Conservation (phyloP, 2,329 filamentous ascomycete species). For the Talaromyces funiculosus region DNA sequence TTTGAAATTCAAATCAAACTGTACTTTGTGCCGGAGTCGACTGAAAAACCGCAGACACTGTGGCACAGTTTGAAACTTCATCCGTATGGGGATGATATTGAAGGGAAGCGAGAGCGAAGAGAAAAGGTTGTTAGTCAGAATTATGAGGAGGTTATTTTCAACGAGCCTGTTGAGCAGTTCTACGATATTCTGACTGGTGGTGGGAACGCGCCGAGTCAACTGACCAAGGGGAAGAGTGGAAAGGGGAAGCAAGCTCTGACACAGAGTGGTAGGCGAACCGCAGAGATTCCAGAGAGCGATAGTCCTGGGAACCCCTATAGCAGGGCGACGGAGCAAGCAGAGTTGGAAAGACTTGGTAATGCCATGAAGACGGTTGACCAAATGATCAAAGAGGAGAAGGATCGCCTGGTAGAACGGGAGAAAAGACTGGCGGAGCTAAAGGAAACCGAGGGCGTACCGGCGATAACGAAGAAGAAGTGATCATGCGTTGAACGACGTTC, state of each 20-base stretch:
- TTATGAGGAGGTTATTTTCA: constrained; percentile 94
- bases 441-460: constrained; percentile 39
- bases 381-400: constrained; percentile 61
- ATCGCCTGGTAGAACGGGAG: constrained; percentile 56
- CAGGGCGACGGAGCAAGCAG: constrained; percentile 63
- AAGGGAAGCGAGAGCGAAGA: constrained; percentile 62
- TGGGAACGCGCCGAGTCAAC: constrained; percentile 43
- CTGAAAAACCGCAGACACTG: constrained; percentile 91
- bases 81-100: constrained; percentile 73
- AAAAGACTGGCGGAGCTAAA: constrained; percentile 50
- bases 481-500: neutral
- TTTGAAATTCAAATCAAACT: constrained; percentile 95
- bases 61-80: constrained; percentile 90
- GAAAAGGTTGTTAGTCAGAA: constrained; percentile 69
- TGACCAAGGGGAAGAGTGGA: constrained; percentile 51
- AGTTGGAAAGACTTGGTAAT: constrained; percentile 58
- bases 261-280: constrained; percentile 55
- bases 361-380: constrained; percentile 56
- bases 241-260: constrained; percentile 46
- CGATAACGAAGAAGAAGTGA: constrained; percentile 40
- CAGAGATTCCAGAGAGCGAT: constrained; percentile 66
- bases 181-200: constrained; percentile 79
- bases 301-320: constrained; percentile 68
- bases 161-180: constrained; percentile 89
- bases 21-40: constrained; percentile 81